phyloP scores from a whole-genome alignment of 73 alveolate species.

The Tetrahymena malaccensis region DNA sequence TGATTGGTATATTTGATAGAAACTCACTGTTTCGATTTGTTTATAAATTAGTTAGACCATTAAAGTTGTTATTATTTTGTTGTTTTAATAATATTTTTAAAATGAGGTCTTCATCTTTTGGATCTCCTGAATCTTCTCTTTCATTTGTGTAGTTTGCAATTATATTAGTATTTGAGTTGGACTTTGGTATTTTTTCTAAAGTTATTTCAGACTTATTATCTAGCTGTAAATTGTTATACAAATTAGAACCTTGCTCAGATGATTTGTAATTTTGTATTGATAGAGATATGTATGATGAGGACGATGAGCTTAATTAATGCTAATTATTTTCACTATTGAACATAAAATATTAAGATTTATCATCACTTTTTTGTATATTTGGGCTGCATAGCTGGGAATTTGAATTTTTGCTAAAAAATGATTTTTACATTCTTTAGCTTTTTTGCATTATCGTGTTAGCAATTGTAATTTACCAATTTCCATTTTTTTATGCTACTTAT shows the following conservation, averaged over 20 bases:
- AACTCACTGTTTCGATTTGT: too few relatives aligned
- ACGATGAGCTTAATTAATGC: background rate
- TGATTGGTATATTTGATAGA: too few relatives aligned
- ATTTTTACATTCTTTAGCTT: background rate
- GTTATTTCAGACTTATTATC: background rate
- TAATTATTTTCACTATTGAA: background rate
- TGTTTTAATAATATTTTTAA: too few relatives aligned
- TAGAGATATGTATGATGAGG: background rate
- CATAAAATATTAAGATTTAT: background rate
- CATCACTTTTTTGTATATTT: background rate
- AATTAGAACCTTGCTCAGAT: background rate
- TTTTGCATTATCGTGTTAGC: background rate
- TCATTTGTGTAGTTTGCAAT: background rate
- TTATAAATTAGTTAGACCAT: background rate
- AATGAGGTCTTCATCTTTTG: background rate
- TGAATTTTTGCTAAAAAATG: background rate
- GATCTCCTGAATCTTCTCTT: background rate
- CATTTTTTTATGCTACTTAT: background rate
- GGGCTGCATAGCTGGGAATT: background rate
- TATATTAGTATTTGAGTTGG: background rate
- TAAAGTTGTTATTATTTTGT: background rate
- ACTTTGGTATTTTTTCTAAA: background rate
- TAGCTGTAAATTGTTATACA: background rate
- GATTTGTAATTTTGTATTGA: background rate
- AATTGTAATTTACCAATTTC: background rate